Evolutionary conservation across 225 moss, liverwort and hornwort species (phyloP).

Genomic region (Polytrichum formosum): DNA sequence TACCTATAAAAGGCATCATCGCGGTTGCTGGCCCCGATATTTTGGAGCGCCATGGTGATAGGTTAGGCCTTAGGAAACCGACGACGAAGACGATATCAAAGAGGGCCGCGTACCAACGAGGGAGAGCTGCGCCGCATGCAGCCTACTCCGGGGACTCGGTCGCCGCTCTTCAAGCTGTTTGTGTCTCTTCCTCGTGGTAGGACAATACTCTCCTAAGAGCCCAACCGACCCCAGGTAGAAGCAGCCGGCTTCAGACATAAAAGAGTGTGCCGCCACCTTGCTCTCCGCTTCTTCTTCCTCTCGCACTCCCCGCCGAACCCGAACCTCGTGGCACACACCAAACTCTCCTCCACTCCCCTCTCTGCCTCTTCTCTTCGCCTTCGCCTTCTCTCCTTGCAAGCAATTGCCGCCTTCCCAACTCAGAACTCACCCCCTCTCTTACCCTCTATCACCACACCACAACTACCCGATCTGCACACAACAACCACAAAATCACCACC

Average conservation of each 20-base stretch:
- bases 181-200: constrained; percentile 75
- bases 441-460: neutral
- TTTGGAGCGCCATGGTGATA: constrained; percentile 86
- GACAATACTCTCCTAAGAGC: constrained; percentile 89
- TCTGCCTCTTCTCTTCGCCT: neutral
- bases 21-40: constrained; percentile 97
- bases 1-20: constrained; percentile 99
- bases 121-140: constrained; percentile 73
- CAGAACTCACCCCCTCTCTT: neutral
- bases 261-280: constrained; percentile 73
- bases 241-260: constrained; percentile 87
- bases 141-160: constrained; percentile 38
- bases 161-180: constrained; percentile 26
- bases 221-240: constrained; percentile 80
- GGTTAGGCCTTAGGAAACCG: constrained; percentile 35
- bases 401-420: neutral
- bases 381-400: neutral
- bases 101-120: constrained; percentile 19
- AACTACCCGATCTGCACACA: neutral
- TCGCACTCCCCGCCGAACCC: neutral
- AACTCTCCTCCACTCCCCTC: constrained; percentile 8
- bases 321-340: constrained; percentile 6
- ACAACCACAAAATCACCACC: neutral
- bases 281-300: constrained; percentile 27
- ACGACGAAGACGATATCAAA: constrained; percentile 26